A percentile compares a stretch with the other conserved stretches of the same genome.
Conservation (phyloP, 176 grass and related monocot genomes). For the Ensete ventricosum region DNA sequence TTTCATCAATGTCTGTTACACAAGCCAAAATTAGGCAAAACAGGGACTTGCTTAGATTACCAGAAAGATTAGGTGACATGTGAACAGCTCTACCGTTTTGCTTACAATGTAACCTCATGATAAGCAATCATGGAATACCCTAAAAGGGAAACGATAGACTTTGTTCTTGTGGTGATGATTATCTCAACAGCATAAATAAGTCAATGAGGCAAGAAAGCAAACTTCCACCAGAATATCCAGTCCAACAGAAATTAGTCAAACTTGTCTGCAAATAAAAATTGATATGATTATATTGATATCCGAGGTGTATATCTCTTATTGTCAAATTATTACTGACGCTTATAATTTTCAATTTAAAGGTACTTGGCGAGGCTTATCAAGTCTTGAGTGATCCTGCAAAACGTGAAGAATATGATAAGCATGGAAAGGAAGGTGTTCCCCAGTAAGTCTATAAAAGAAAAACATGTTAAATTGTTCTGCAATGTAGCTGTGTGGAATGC, state of each 20-base stretch:
- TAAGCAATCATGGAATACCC: no score
- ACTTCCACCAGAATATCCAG: not conserved
- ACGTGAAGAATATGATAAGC: constrained; percentile 68
- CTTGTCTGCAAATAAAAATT: not conserved
- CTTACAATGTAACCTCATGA: no score
- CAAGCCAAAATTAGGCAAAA: no score
- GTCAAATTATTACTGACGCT: constrained; percentile 6
- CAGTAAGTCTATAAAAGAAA: constrained; percentile 42
- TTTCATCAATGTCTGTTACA: no score
- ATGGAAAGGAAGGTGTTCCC: constrained; percentile 71
- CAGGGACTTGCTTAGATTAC: no score
- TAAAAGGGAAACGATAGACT: no score
- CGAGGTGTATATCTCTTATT: not conserved
- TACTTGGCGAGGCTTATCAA: constrained; percentile 94
- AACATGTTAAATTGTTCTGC: not conserved
- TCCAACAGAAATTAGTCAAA: not conserved
- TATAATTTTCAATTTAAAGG: constrained; percentile 31
- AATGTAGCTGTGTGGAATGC: not conserved
- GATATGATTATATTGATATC: not conserved
- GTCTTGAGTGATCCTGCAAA: constrained; percentile 70
- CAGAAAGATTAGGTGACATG: no score
- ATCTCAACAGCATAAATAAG: not conserved
- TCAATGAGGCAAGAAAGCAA: not conserved
- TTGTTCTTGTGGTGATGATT: no score
- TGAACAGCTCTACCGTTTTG: no score